Evolutionary conservation across 768 basidiomycete genomes (phyloP).

Genomic region (Ephemerocybe angulata): DNA sequence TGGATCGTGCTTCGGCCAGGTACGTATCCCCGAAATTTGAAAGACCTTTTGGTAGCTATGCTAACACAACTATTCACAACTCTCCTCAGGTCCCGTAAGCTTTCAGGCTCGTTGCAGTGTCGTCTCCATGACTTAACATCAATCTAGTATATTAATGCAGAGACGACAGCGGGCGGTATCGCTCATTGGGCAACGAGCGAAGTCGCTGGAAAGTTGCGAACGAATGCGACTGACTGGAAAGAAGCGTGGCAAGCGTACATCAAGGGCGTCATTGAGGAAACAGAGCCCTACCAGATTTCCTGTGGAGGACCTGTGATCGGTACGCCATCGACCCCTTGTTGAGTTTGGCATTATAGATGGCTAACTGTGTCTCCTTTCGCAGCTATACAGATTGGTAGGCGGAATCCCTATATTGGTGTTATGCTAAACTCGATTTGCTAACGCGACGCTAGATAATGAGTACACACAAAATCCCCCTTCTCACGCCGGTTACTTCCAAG

Average conservation of each 20-base stretch:
- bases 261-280: constrained; percentile 56
- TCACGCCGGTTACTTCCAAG: constrained; percentile 56
- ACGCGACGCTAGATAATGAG: constrained; percentile 62
- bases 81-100: constrained; percentile 43
- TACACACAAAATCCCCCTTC: constrained; percentile 50
- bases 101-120: too few species aligned
- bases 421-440: not conserved
- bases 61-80: not conserved
- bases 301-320: constrained; percentile 77
- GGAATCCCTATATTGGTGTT: not conserved
- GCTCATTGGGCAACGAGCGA: constrained; percentile 68
- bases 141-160: constrained; percentile 77
- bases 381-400: constrained; percentile 31
- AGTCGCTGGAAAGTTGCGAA: constrained; percentile 65
- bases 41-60: not conserved
- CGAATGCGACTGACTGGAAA: constrained; percentile 67
- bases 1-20: constrained; percentile 82
- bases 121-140: too few species aligned
- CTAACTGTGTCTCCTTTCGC: not conserved
- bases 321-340: constrained; percentile 24
- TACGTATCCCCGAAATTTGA: constrained; percentile 10
- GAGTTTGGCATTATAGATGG: not conserved
- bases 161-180: constrained; percentile 75
- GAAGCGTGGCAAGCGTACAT: constrained; percentile 74
- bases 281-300: constrained; percentile 63